Percentiles rank a stretch among this genome's conserved stretches.
Conservation (phyloP, 202 grass and related monocot genomes). For the Carex sylvatica region DNA sequence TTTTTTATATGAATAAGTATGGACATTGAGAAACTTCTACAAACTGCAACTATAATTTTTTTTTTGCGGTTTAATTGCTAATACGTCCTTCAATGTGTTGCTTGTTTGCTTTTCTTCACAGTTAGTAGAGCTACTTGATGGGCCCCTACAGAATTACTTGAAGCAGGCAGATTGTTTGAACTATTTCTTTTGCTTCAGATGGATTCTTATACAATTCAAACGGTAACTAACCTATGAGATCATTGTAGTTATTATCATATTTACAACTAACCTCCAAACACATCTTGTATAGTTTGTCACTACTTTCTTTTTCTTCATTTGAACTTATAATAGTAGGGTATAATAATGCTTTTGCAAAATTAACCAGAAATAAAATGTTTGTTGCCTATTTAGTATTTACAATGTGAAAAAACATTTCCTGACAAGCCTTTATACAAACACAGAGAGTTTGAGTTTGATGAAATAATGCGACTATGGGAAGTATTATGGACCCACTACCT, state of each 20-base stretch:
- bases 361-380: too few relatives aligned
- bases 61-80: conserved; percentile 19
- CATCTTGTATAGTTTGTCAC: not conserved
- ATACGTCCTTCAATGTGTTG: conserved; percentile 14
- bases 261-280: not conserved
- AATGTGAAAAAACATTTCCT: too few relatives aligned
- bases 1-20: not conserved
- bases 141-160: conserved; percentile 78
- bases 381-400: not conserved
- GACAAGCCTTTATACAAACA: not conserved
- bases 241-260: not conserved
- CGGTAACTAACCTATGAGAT: conserved; percentile 57
- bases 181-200: conserved; percentile 99
- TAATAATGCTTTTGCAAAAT: too few relatives aligned
- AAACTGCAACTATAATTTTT: not conserved
- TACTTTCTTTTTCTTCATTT: too few relatives aligned
- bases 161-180: conserved; percentile 89
- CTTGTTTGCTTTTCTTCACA: conserved; percentile 32
- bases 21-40: not conserved
- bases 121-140: conserved; percentile 92
- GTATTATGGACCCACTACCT: conserved; percentile 84
- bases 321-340: too few relatives aligned
- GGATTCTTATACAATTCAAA: conserved; percentile 99
- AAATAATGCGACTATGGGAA: conserved; percentile 85
- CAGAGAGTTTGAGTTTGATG: conserved; percentile 85